These are phyloP conservation scores for Dryas drummondii DNA, from an alignment of 306 rosid genomes.

Conservation along the genomic window DNA sequence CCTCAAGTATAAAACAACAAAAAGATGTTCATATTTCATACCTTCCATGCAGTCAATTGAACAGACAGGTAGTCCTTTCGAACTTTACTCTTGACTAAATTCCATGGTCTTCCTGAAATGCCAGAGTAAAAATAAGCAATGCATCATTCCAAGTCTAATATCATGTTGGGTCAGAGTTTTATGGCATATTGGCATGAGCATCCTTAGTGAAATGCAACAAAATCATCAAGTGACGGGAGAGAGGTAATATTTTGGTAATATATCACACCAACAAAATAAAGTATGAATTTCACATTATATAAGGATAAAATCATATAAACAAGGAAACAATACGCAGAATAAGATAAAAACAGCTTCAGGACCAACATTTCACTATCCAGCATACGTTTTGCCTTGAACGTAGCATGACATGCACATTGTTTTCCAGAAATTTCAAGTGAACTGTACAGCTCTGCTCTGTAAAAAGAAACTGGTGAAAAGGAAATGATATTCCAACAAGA, in stretches of 20 bases:
- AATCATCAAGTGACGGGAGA: background rate
- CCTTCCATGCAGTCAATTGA: slow-evolving; percentile 95
- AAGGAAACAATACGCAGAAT: background rate
- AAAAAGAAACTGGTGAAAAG: background rate
- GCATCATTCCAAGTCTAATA: background rate
- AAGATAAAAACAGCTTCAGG: background rate
- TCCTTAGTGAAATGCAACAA: background rate
- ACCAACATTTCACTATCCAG: background rate
- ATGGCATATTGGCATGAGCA: background rate
- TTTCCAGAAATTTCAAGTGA: background rate
- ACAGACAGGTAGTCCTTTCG: slow-evolving; percentile 67
- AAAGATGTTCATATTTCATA: slow-evolving; percentile 24
- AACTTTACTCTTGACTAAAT: slow-evolving; percentile 53
- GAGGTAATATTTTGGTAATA: background rate
- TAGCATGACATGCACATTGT: background rate
- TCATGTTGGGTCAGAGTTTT: background rate
- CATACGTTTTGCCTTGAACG: background rate
- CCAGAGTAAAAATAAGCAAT: slow-evolving; percentile 1
- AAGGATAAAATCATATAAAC: background rate
- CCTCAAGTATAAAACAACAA: slow-evolving; percentile 1
- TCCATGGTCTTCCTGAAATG: slow-evolving; percentile 78
- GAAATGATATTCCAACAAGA: no score
- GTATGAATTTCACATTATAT: background rate
- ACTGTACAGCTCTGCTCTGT: background rate
- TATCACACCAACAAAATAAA: background rate